Base-by-base conservation (phyloP, 2,329 filamentous ascomycete species). In the Albifimbria verrucaria region DNA sequence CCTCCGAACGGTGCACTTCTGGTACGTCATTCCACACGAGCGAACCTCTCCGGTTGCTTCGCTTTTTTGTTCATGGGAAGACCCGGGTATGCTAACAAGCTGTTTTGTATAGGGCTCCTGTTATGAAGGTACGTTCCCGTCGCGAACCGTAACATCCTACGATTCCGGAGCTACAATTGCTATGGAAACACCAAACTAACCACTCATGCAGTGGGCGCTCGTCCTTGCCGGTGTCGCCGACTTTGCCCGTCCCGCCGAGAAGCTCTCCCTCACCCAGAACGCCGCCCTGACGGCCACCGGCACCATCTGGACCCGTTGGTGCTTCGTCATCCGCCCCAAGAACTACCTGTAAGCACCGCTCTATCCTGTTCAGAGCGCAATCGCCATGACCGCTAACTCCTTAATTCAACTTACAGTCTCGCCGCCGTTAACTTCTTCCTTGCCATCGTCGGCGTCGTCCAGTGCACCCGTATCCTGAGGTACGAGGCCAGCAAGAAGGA, bases 401-500 rank as follows among this genome's bases (percentile, higher is more conserved):
- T n/a, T n/a, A n/a, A 15, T 12, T 5, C n/a, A 5, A 21, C 22
- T 36, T 49, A 11, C 57, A 92, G 88, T 56, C 86, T 99, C 55
- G 94, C 94, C 56, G 86, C 92, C 52, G 94, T 97, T 70, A 99
- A 99, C 84, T 97, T 97, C 83, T 95, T 97, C 82, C 88, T 99
- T 64, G 93, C 89, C 65, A 77, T 88, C 61, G 92, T 97, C 58
- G 94, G 94, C 64, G 77, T 90, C 54, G 81, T 90, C 60, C 94
- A 99, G 79, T 80, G 90, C 60, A 77, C 77, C 60, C 87, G 94
- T 65, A 97, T 97, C 67, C 72, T 84, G 62, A 52, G 83, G 65
- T 88, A 86, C 71, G 79, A 87, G 63, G 72, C 77, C 59, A 80
- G 78, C 55, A 73, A 86, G 66, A 86, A 90, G 76, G 70, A 77